phyloP scores from a whole-genome alignment of 306 rosid genomes.

The Lupinus albus region DNA sequence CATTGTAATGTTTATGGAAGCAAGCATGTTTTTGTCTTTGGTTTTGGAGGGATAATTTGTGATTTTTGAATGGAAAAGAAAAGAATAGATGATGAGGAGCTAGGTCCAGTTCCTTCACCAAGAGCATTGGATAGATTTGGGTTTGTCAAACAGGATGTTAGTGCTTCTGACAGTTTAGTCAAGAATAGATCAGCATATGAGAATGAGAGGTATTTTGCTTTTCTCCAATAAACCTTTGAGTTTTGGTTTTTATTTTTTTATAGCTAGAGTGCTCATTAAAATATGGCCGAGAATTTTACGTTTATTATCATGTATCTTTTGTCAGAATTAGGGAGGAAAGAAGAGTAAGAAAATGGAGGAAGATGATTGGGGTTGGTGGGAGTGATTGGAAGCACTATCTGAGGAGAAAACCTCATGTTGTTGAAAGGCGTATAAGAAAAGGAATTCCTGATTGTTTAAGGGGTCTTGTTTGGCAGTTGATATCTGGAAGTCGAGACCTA shows the following conservation, averaged over 20 bases:
- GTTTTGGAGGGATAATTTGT: slow-evolving; percentile 38
- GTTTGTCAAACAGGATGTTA: slow-evolving; percentile 70
- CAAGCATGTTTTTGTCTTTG: slow-evolving; percentile 19
- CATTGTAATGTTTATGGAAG: slow-evolving; percentile 36
- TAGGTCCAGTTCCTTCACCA: slow-evolving; percentile 70
- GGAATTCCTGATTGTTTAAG: slow-evolving; percentile 99
- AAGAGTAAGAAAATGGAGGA: slow-evolving; percentile 96
- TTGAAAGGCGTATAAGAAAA: slow-evolving; percentile 92
- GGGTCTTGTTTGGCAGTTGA: slow-evolving; percentile 98
- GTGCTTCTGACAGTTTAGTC: slow-evolving; percentile 55
- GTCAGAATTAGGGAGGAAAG: slow-evolving; percentile 73
- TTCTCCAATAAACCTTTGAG: slow-evolving; percentile 21
- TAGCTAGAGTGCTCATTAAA: no score
- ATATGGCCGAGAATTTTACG: slow-evolving; percentile 1
- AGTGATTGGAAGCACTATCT: slow-evolving; percentile 96
- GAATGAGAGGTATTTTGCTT: slow-evolving; percentile 59
- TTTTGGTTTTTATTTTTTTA: neutral
- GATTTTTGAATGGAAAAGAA: slow-evolving; percentile 73
- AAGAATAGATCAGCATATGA: slow-evolving; percentile 63
- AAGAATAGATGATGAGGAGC: slow-evolving; percentile 65
- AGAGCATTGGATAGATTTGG: slow-evolving; percentile 85
- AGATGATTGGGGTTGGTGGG: slow-evolving; percentile 99
- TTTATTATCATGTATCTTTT: slow-evolving; percentile 24
- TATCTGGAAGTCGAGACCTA: slow-evolving; percentile 96
- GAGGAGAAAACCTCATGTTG: slow-evolving; percentile 87